Evolutionary conservation across 2,329 filamentous ascomycete species (phyloP).

Genomic region (Verticillium albo-atrum): DNA sequence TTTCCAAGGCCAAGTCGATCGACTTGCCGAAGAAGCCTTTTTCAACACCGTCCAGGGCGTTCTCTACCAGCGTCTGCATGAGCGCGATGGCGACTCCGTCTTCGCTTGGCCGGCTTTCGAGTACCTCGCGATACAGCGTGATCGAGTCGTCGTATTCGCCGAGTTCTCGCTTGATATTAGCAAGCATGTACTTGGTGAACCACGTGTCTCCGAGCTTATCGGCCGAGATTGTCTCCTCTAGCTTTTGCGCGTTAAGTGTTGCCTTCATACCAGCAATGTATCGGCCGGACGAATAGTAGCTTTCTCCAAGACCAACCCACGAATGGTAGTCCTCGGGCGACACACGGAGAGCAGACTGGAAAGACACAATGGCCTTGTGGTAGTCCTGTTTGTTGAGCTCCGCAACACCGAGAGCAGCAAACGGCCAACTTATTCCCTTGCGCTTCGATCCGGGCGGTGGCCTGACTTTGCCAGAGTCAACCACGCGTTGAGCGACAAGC

Average conservation of each 20-base stretch:
- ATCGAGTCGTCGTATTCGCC: slow-evolving; percentile 87
- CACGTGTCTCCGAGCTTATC: slow-evolving; percentile 61
- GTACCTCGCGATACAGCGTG: slow-evolving; percentile 67
- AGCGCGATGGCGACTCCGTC: slow-evolving; percentile 85
- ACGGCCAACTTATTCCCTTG: slow-evolving; percentile 93
- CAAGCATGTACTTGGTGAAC: slow-evolving; percentile 97
- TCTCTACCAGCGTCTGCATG: slow-evolving; percentile 83
- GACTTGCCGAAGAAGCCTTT: slow-evolving; percentile 85
- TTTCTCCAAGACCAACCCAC: slow-evolving; percentile 95
- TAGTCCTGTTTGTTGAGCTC: slow-evolving; percentile 94
- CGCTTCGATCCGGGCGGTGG: slow-evolving; percentile 89
- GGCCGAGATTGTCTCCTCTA: slow-evolving; percentile 53
- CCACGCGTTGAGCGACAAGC: slow-evolving; percentile 81
- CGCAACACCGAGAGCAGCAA: slow-evolving; percentile 86
- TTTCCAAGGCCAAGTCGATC: slow-evolving; percentile 62
- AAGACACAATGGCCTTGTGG: slow-evolving; percentile 81
- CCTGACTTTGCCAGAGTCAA: slow-evolving; percentile 90
- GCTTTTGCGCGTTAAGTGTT: slow-evolving; percentile 75
- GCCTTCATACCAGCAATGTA: slow-evolving; percentile 93
- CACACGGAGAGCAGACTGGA: slow-evolving; percentile 82
- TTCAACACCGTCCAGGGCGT: slow-evolving; percentile 70
- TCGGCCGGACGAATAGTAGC: slow-evolving; percentile 88
- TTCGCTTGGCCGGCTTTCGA: slow-evolving; percentile 64
- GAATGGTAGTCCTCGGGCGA: slow-evolving; percentile 87
- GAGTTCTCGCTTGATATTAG: slow-evolving; percentile 88